A percentile compares a stretch with the other conserved stretches of the same genome.
Conservation (phyloP, 345 rosid species). For the Euphorbia pulcherrima region DNA sequence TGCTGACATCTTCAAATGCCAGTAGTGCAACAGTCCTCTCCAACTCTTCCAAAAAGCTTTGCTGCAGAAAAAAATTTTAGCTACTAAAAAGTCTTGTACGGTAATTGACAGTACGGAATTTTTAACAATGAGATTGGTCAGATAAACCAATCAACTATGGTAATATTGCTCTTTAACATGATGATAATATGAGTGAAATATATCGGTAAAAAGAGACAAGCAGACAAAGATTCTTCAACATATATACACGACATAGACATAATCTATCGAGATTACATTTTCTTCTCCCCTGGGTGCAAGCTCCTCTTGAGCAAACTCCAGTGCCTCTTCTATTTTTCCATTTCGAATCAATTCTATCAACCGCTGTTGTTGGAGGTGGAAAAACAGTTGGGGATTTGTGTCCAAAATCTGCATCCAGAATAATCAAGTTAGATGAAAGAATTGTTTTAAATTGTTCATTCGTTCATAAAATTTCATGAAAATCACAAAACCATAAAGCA, state of each 20-base stretch:
- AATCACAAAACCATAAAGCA: background rate
- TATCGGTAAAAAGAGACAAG: background rate
- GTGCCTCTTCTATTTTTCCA: constrained; percentile 86
- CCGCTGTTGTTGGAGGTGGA: constrained; percentile 98
- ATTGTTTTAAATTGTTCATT: background rate
- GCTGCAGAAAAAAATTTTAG: constrained; percentile 25
- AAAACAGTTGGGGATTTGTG: constrained; percentile 89
- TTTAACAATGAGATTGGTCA: background rate
- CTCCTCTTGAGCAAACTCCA: constrained; percentile 98
- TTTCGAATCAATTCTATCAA: constrained; percentile 90
- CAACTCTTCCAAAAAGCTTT: constrained; percentile 86
- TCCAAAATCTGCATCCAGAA: constrained; percentile 62
- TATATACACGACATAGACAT: background rate
- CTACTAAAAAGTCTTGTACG: background rate
- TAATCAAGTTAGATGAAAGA: constrained; percentile 11
- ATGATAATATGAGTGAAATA: background rate
- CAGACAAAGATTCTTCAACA: background rate
- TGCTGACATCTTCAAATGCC: constrained; percentile 86
- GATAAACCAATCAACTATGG: background rate
- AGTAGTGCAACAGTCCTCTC: constrained; percentile 88
- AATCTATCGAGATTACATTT: constrained; percentile 32
- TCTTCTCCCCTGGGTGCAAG: constrained; percentile 99
- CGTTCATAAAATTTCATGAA: background rate
- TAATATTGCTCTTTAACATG: background rate
- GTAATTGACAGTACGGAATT: background rate